Base-by-base conservation (phyloP, 2,329 filamentous ascomycete species). In the Orbilia blumenaviensis region DNA sequence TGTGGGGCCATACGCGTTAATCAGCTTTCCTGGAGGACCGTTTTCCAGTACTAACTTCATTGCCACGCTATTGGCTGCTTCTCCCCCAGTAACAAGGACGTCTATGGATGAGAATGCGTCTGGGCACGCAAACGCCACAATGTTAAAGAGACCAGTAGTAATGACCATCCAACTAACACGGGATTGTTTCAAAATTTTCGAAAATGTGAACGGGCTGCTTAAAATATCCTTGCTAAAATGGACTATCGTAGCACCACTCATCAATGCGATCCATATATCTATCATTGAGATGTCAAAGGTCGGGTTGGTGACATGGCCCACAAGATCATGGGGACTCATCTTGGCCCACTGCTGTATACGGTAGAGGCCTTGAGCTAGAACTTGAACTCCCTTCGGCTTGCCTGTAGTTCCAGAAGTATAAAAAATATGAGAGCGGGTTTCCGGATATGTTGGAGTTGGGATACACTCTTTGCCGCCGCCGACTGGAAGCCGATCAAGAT, bases 1-100 rank as follows among this genome's bases (percentile, higher is more conserved):
- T 10, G 67, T 72, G 6, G 67, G 67, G 1, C 67, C 67, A 21
- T 72, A 72, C 29, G 38, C 60, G 23, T 72, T 72, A 21, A 44
- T 50, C 27, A 64, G 41, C 29, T 52, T 61, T 29, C 42, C 60
- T 6, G 36, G 44, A 9, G 46, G 60, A 16, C 63, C 60, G 10
- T 66, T 29, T 12, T 44, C 58, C 7, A 72, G 21, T 0, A 42
- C 32, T 14, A 66, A 7, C 5, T 64, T 34, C 34, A 61, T 64
- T n/a, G 58, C 50, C n/a, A 66, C 7, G n/a, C 48, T 21, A 16
- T 61, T 46, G 7, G 64, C 48, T 12, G 58, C 50, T 34, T 72
- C 67, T 7, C 67, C 67, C 4, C 67, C 67, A 25, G 44, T 25
- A 5, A 60, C 67, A 38, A 72, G 46, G n/a, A 44, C 36, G 1